Evolutionary conservation across 2,329 filamentous ascomycete species (phyloP).

Genomic region (Cryphonectria parasitica): DNA sequence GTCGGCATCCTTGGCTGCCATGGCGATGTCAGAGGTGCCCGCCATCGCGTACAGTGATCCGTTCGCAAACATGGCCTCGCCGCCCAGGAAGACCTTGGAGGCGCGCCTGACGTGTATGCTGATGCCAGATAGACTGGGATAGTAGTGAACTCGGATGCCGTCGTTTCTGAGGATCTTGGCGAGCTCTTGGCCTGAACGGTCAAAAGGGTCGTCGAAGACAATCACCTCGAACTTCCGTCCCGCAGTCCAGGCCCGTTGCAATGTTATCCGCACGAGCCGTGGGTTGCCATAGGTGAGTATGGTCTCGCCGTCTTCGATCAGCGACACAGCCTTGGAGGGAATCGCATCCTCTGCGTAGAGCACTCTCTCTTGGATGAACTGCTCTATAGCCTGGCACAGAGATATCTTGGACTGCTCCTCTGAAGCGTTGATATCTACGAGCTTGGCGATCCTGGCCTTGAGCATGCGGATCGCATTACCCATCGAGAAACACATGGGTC

Average conservation of each 20-base stretch:
- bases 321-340: slow-evolving; percentile 71
- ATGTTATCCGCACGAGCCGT: slow-evolving; percentile 80
- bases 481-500: slow-evolving; percentile 96
- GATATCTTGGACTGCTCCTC: slow-evolving; percentile 81
- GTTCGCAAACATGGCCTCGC: slow-evolving; percentile 95
- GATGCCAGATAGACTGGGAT: slow-evolving; percentile 74
- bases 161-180: slow-evolving; percentile 69
- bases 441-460: slow-evolving; percentile 88
- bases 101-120: slow-evolving; percentile 69
- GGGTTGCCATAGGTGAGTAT: slow-evolving; percentile 87
- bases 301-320: slow-evolving; percentile 79
- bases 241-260: slow-evolving; percentile 70
- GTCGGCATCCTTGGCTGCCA: slow-evolving; percentile 75
- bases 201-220: slow-evolving; percentile 73
- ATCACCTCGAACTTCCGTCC: slow-evolving; percentile 83
- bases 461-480: slow-evolving; percentile 95
- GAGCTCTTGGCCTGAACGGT: slow-evolving; percentile 58
- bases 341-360: slow-evolving; percentile 87
- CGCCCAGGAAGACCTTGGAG: slow-evolving; percentile 79
- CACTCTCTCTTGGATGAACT: slow-evolving; percentile 88
- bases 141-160: slow-evolving; percentile 80
- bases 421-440: slow-evolving; percentile 77
- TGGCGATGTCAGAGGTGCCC: slow-evolving; percentile 85
- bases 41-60: slow-evolving; percentile 86
- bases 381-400: slow-evolving; percentile 81